These are phyloP conservation scores for Dothiorella sarmentorum DNA, from an alignment of 2,329 filamentous ascomycete genomes.

Conservation along the genomic window DNA sequence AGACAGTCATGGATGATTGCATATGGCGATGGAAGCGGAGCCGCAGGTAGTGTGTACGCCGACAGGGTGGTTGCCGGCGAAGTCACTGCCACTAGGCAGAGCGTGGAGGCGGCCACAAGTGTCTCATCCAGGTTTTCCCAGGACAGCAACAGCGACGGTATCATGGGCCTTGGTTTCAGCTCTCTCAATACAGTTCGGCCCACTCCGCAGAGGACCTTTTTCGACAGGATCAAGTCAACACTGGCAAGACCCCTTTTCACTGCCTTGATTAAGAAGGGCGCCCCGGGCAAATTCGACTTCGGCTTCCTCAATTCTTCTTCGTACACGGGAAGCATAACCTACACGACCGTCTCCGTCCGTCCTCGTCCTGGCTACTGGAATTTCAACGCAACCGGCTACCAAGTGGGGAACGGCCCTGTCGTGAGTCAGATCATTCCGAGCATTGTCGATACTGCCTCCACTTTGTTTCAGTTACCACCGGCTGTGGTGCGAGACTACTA, in stretches of 20 bases:
- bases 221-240: constrained; percentile 54
- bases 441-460: constrained; percentile 70
- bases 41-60: constrained; percentile 61
- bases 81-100: constrained; percentile 58
- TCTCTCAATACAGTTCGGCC: constrained; percentile 57
- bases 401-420: constrained; percentile 45
- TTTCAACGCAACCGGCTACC: constrained; percentile 56
- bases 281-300: constrained; percentile 52
- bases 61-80: constrained; percentile 62
- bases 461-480: constrained; percentile 59
- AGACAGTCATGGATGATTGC: constrained; percentile 57
- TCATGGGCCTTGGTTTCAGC: constrained; percentile 61
- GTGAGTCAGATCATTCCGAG: constrained; percentile 44
- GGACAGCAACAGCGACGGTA: constrained; percentile 55
- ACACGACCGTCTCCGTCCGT: constrained; percentile 50
- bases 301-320: constrained; percentile 58
- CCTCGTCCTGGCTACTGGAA: constrained; percentile 55
- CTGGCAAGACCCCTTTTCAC: constrained; percentile 57
- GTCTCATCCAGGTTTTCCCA: constrained; percentile 54
- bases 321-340: constrained; percentile 57
- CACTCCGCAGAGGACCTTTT: constrained; percentile 52
- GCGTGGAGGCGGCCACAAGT: constrained; percentile 60
- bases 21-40: constrained; percentile 64
- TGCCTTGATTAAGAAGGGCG: constrained; percentile 53
- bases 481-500: constrained; percentile 59